Percentiles rank a stretch among this genome's conserved stretches.
Evolutionary conservation across 306 rosid genomes (phyloP).

Genomic region (Delonix regia): DNA sequence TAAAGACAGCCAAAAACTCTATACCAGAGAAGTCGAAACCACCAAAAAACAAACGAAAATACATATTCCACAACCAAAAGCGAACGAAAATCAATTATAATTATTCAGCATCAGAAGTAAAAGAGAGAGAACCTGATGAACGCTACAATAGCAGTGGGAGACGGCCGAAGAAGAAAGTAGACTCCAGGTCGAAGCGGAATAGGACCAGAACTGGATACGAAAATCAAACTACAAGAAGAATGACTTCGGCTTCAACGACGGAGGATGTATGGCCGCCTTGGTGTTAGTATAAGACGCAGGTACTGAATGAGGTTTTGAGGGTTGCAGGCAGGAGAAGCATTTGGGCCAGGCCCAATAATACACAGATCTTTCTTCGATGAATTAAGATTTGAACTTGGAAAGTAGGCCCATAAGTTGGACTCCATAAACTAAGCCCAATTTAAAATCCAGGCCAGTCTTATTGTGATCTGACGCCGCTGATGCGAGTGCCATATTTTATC

Average conservation of each 20-base stretch:
- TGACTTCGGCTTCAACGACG: too few relatives aligned
- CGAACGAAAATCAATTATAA: too few relatives aligned
- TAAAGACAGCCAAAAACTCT: neutral
- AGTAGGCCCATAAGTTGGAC: too few relatives aligned
- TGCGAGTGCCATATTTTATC: too few relatives aligned
- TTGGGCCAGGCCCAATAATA: neutral
- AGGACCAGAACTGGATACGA: neutral
- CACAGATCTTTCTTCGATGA: too few relatives aligned
- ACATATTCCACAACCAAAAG: neutral
- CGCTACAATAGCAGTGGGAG: neutral
- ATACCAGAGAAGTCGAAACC: neutral
- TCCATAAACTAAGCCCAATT: too few relatives aligned
- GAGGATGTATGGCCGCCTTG: too few relatives aligned
- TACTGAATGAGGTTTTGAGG: too few relatives aligned
- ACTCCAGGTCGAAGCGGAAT: neutral
- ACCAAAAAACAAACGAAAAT: neutral
- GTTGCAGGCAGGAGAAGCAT: neutral
- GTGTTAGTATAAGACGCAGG: too few relatives aligned
- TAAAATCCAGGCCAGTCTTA: too few relatives aligned
- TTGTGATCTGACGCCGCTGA: too few relatives aligned
- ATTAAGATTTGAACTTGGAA: too few relatives aligned
- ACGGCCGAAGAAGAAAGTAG: neutral
- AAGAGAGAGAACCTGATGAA: neutral
- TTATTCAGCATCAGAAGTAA: neutral
- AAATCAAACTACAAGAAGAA: neutral